Evolutionary conservation across 257 asterid species (phyloP).

Genomic region (Nicotiana tomentosiformis): DNA sequence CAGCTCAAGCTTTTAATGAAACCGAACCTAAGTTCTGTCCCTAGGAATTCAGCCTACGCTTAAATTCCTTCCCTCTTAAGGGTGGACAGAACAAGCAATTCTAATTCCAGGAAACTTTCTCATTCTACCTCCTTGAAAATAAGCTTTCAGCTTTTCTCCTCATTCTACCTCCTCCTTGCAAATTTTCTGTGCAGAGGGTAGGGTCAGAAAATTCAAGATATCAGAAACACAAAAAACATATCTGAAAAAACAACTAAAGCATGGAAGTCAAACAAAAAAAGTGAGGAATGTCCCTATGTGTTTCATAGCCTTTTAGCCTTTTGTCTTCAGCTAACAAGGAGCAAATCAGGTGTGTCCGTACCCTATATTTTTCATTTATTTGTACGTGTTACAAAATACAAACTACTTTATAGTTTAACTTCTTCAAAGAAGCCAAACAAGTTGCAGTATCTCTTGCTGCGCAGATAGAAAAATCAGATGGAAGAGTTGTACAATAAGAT

Average conservation of each 20-base stretch:
- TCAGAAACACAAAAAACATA: neutral
- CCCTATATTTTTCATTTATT: neutral
- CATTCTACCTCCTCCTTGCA: neutral
- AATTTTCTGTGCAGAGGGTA: neutral
- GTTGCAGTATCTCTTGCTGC: conserved; percentile 20
- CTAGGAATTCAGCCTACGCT: neutral
- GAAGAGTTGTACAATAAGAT: conserved; percentile 23
- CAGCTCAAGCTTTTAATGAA: neutral
- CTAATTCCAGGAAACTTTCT: neutral
- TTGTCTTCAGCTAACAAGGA: neutral
- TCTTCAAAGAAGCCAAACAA: conserved; percentile 14
- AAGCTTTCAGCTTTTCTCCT: neutral
- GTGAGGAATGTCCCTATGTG: neutral
- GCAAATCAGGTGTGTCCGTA: neutral
- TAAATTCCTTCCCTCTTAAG: neutral
- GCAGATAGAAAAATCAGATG: conserved; percentile 21
- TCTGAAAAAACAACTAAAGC: neutral
- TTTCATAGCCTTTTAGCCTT: neutral
- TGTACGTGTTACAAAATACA: neutral
- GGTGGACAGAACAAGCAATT: neutral
- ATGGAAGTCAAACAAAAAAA: neutral
- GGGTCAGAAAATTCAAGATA: neutral
- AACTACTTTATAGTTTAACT: neutral
- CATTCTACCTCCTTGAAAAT: neutral
- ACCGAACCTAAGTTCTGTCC: too few species aligned